phyloP scores from a whole-genome alignment of 331 rosid species.

The Phaseolus coccineus region DNA sequence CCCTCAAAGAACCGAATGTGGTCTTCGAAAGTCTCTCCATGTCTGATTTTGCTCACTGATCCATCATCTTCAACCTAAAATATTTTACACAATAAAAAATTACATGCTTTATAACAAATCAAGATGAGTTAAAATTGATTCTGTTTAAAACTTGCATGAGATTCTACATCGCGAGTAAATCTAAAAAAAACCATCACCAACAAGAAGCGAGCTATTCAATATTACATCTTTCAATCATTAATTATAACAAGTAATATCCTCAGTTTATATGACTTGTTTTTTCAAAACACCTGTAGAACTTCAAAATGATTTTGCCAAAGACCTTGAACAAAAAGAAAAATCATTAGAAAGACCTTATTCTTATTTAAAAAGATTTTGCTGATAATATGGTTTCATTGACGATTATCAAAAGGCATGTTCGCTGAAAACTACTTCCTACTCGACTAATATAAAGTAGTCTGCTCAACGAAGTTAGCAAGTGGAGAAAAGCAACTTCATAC shows the following conservation, averaged over 20 bases:
- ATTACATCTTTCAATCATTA: background rate
- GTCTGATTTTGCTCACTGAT: slow-evolving; percentile 87
- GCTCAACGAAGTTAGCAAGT: background rate
- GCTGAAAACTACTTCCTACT: background rate
- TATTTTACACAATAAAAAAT: slow-evolving; percentile 19
- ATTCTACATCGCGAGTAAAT: background rate
- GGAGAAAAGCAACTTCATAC: slow-evolving; percentile 47
- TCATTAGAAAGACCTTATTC: background rate
- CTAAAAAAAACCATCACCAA: background rate
- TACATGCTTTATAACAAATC: background rate
- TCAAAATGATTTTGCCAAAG: slow-evolving; percentile 1
- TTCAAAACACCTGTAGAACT: background rate
- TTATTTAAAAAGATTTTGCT: background rate
- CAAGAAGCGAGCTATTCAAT: slow-evolving; percentile 4
- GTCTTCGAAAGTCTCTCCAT: slow-evolving; percentile 84
- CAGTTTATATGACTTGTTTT: background rate
- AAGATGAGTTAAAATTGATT: background rate
- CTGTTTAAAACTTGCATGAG: background rate
- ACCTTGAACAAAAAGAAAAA: background rate
- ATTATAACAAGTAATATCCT: background rate
- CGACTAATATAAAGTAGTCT: background rate
- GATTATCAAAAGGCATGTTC: background rate
- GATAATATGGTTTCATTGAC: background rate
- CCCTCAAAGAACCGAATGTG: slow-evolving; percentile 80
- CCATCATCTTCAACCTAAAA: slow-evolving; percentile 84